Base-by-base conservation (phyloP, 345 rosid genomes). In the Brassica juncea region DNA sequence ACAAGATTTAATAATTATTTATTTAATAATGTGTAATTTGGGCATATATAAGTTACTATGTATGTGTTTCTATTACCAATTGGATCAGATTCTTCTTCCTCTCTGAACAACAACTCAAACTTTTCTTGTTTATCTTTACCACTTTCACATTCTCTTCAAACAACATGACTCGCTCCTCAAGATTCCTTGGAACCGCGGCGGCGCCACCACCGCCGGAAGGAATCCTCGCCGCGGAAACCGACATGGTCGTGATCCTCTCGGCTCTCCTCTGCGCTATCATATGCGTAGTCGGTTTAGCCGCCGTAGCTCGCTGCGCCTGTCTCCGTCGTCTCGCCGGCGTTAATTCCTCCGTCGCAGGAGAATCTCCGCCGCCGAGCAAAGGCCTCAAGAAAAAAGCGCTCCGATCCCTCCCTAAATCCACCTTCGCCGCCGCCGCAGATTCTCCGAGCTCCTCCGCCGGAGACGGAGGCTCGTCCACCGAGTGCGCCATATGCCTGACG, bases 191-290 rank as follows among this genome's bases (percentile, higher is more conserved):
- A 11, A 10, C 84, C 27, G 23, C 78, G 23, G 7, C 81, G 25
- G 15, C 77, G 31, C 86, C 92, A 0, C 87, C 90, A 1, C 89
- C 83, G 1, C 77, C 80, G 58, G 77, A 34, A 81, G 85, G 82
- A 42, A 68, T 80, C 25, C 68, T 74, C 35, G 73, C 84, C 54
- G 75, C 87, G 2, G 92, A 91, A 80, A 88, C 94, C 3, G 93
- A 92, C 78, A 81, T 87, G 71, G 87, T 92, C 23, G 85, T 92
- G 11, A 84, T 87, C 25, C 83, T 91, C 57, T 94, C 93, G 4
- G 90, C 86, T 15, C 91, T 92, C 72, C 85, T 92, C 35, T 92
- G 97, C 72, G 92, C 94, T 55, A 76, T 92, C 39, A 85, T 92
- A 4, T 91, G 90, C 32, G 89, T 86, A 0, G 88, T 88, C 30